Conservation (phyloP, 2,329 filamentous ascomycete genomes). For the Blastomyces emzantsi region DNA sequence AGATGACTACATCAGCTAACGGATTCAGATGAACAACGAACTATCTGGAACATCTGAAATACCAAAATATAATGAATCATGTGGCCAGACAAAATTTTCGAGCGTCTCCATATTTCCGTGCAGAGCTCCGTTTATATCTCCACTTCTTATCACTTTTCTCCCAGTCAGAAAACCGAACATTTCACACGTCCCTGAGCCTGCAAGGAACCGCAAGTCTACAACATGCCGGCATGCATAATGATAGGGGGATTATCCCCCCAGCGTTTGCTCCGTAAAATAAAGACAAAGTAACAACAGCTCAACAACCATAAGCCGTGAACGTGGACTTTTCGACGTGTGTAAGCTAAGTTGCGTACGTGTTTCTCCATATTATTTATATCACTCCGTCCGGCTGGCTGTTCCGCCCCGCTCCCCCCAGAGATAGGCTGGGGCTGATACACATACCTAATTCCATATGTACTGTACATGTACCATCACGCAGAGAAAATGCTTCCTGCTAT, state of each 20-base stretch:
- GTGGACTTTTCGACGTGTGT: no score
- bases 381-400: not conserved
- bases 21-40: not conserved
- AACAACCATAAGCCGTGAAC: not conserved
- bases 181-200: not conserved
- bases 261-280: not conserved
- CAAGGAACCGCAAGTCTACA: not conserved
- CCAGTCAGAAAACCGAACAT: not conserved
- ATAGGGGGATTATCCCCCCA: not conserved
- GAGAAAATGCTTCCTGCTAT: no score
- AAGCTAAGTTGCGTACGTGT: not conserved
- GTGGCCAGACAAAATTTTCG: not conserved
- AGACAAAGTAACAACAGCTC: not conserved
- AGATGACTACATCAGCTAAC: not conserved
- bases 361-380: not conserved
- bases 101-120: not conserved
- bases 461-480: no score
- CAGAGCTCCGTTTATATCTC: not conserved
- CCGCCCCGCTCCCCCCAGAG: not conserved
- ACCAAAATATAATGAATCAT: not conserved
- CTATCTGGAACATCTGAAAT: not conserved
- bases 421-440: not conserved
- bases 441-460: no score
- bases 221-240: not conserved
- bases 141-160: not conserved